Base-by-base conservation (phyloP, 2,329 filamentous ascomycete genomes). In the Ascochyta koolunga region DNA sequence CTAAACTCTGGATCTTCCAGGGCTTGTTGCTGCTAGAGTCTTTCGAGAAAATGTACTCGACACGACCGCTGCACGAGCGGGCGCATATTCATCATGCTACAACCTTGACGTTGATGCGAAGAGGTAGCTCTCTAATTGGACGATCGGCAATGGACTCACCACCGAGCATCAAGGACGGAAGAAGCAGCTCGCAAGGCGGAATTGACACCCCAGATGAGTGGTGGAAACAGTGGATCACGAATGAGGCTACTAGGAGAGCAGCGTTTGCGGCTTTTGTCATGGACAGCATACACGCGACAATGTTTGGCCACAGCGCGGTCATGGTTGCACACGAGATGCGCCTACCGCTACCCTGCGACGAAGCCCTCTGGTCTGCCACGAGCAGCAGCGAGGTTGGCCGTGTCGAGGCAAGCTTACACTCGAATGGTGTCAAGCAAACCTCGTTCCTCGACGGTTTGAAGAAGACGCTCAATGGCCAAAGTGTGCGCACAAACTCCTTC, bases 21-120 rank as follows among this genome's bases (percentile, higher is more conserved):
- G 88, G 93, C 1, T 78, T 98, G 45, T 80, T 98, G 4, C 82
- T 98, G 5, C 82, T 98, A 11, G 95, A 99, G 72, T 79, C 96
- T 0, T 98, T 96, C 67, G 95, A 99, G 78, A 99, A 99, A 80
- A 95, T 96, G 89, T 98, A 93, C 73, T 95, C 92, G 33, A 96
- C 93, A 0, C 85, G 93, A 60, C 88, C 91, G 54, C 80, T 98
- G 27, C 95, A 99, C 74, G 95, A 99, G 76, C 84, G 95, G 61
- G 93, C 93, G 1, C 93, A 98, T 66, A 96, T 98, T 39, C 93
- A 98, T 68, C 95, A 99, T 71, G 93, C 93, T 13, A 97, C 93
- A 0, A 97, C 93, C 0, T 86, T 99, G 60, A 96, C 93, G 0
- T 79, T 98, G 54, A 98, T 99, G 93, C 88, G 95, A 31, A 86